Percentiles rank a stretch among this genome's conserved stretches.
Conservation (phyloP, 148 eudicot genomes). For the Nyssa sinensis region DNA sequence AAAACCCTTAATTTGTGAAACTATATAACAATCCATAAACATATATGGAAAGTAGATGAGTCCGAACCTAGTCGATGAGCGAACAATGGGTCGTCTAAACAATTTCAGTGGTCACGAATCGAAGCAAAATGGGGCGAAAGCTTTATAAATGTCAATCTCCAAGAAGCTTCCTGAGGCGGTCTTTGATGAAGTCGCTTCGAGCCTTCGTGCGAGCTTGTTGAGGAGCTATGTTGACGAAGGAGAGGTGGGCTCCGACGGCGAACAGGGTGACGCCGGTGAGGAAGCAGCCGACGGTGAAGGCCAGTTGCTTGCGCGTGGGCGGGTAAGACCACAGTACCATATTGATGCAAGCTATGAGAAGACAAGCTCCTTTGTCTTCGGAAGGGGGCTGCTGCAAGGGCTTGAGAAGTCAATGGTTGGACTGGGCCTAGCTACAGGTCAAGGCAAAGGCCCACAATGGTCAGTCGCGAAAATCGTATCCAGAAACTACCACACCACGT, state of each 20-base stretch:
- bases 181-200: slow-evolving; percentile 55
- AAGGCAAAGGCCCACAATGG: no score
- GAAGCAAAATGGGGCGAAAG: slow-evolving; percentile 11
- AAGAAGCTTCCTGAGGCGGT: slow-evolving; percentile 58
- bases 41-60: neutral
- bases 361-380: no score
- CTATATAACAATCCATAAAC: neutral
- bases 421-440: no score
- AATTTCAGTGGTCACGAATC: slow-evolving; percentile 15
- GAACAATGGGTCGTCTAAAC: neutral
- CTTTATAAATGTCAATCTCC: slow-evolving; percentile 25
- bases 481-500: no score
- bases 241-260: slow-evolving; percentile 59
- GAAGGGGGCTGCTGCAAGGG: no score
- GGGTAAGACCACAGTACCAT: slow-evolving; percentile 61
- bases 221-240: slow-evolving; percentile 58
- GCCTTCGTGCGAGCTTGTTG: slow-evolving; percentile 75
- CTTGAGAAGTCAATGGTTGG: no score
- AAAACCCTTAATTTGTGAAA: neutral
- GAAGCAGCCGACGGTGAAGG: slow-evolving; percentile 36
- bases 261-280: slow-evolving; percentile 44
- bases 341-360: no score
- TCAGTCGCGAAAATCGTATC: no score
- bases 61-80: slow-evolving; percentile 28
- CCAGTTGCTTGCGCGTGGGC: slow-evolving; percentile 55